Evolutionary conservation across 495 filamentous ascomycete genomes (phyloP), one percentile per base, ranked within the genome.

Genomic region (Penicillium dipodomyicola): DNA sequence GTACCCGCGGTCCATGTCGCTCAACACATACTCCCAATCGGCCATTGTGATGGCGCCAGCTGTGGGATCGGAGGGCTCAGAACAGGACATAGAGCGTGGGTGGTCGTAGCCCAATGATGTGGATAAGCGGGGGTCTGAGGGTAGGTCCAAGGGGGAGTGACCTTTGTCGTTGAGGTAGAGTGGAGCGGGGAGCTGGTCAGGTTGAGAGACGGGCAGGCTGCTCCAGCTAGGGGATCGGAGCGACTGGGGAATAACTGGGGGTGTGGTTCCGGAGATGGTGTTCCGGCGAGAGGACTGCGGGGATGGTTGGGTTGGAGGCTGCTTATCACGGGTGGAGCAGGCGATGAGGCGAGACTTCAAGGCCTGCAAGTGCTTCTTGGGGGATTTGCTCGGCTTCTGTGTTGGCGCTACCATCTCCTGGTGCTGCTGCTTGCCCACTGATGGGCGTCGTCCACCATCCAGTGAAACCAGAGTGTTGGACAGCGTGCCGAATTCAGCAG

Each of bases 21-120:
- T 84, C 17, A 92, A 76, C 1, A 94, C 79, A 12, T 84, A 81
- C 66, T 92, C 90, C 91, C 90, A 94, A 58, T 92, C 90, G 1
- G 83, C 77, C 52, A 84, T 70, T 3, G 84, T 82, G 9, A 86
- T 77, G 39, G 76, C 57, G 4, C 68, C 67, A 1, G 50, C 42
- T 1, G 61, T 46, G 1, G 64, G 49, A 45, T 77, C 71, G 53
- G 65, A 65, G 7, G 67, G 68, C 12, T 67, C 62, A 20, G 77
- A 67, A 63, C 52, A 60, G 5, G 69, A 75, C 52, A 77, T 48
- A 1, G 58, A 56, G 10, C 59, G 68, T 60, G 44, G 64, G 58
- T 52, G 64, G 51, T 61, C 69, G 49, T 60, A 74, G 51, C 53
- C 72, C 64, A 58, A 27, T n/a, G 68, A 51, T 41, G 63, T 56